A percentile compares a stretch with the other conserved stretches of the same genome.
These are phyloP conservation scores for Schwanniomyces occidentalis DNA, from an alignment of 805 yeast genomes.

Conservation along the genomic window DNA sequence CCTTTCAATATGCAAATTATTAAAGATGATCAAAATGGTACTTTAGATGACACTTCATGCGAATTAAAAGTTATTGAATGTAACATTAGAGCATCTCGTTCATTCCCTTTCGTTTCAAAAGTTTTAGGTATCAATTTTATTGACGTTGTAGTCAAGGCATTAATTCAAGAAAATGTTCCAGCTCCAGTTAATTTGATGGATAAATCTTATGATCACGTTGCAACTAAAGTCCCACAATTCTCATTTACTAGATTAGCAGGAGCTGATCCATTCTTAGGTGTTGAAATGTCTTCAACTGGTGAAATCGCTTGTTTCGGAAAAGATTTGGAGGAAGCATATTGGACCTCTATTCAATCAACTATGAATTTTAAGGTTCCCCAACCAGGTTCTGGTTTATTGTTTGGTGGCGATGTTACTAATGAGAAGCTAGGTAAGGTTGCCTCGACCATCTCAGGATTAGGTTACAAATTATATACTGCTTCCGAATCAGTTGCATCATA, in stretches of 20 bases:
- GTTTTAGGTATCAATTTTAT: slow-evolving; percentile 94
- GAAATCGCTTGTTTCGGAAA: slow-evolving; percentile 97
- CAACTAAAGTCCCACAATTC: slow-evolving; percentile 94
- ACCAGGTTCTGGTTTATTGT: slow-evolving; percentile 85
- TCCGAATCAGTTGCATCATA: slow-evolving; percentile 66
- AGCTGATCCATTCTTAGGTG: slow-evolving; percentile 98
- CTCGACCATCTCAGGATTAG: slow-evolving; percentile 62
- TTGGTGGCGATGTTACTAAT: slow-evolving; percentile 88
- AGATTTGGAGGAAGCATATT: slow-evolving; percentile 85
- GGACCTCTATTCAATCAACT: slow-evolving; percentile 95
- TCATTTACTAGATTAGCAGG: slow-evolving; percentile 98
- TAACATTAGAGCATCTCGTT: slow-evolving; percentile 97
- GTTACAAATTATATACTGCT: slow-evolving; percentile 81
- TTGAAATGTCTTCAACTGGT: slow-evolving; percentile 99
- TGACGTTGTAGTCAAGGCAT: slow-evolving; percentile 89
- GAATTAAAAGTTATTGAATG: slow-evolving; percentile 94
- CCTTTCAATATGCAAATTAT: slow-evolving; percentile 99
- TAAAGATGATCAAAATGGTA: slow-evolving; percentile 64
- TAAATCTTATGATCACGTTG: slow-evolving; percentile 75
- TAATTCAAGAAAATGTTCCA: slow-evolving; percentile 72
- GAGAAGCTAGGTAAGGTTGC: slow-evolving; percentile 77
- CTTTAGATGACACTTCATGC: slow-evolving; percentile 54
- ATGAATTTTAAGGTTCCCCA: slow-evolving; percentile 95
- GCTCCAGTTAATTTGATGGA: slow-evolving; percentile 83
- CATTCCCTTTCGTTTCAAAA: slow-evolving; percentile 98